phyloP scores from a whole-genome alignment of 2,329 filamentous ascomycete species.

The Stachybotrys chartarum region DNA sequence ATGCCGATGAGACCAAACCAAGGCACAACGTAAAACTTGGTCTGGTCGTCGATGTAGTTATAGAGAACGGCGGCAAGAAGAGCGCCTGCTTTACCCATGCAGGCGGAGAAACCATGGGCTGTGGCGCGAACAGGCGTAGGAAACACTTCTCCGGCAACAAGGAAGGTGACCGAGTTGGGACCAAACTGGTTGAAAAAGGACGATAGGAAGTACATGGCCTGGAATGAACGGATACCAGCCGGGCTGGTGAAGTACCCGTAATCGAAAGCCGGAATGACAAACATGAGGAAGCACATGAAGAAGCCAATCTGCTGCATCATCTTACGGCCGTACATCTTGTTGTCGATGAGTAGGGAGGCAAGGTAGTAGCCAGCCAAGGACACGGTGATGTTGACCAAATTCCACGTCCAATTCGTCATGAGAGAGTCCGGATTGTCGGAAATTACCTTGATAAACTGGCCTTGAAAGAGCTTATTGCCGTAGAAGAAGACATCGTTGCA shows the following conservation, averaged over 20 bases:
- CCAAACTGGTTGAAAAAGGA: conserved; percentile 99
- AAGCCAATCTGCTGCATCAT: conserved; percentile 96
- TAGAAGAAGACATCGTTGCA: conserved; percentile 99
- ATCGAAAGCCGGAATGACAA: conserved; percentile 84
- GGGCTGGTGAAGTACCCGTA: conserved; percentile 73
- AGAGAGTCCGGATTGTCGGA: conserved; percentile 62
- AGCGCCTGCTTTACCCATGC: conserved; percentile 81
- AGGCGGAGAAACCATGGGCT: conserved; percentile 92
- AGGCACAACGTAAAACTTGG: conserved; percentile 85
- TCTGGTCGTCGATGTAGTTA: conserved; percentile 84
- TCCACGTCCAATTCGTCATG: conserved; percentile 87
- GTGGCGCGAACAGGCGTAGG: conserved; percentile 88
- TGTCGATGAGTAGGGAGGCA: conserved; percentile 83
- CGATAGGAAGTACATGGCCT: conserved; percentile 96
- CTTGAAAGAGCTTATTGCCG: conserved; percentile 96
- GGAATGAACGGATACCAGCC: conserved; percentile 76
- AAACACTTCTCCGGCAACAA: conserved; percentile 94
- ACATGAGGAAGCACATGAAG: conserved; percentile 87
- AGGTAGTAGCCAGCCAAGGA: conserved; percentile 84
- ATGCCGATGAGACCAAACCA: conserved; percentile 92
- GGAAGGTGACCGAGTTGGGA: conserved; percentile 92
- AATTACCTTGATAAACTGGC: conserved; percentile 80
- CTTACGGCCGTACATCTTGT: conserved; percentile 94
- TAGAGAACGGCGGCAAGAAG: conserved; percentile 82
- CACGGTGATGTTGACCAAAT: conserved; percentile 83